These are phyloP conservation scores for Sphaerulina populicola DNA, from an alignment of 2,329 filamentous ascomycete genomes.

Conservation along the genomic window DNA sequence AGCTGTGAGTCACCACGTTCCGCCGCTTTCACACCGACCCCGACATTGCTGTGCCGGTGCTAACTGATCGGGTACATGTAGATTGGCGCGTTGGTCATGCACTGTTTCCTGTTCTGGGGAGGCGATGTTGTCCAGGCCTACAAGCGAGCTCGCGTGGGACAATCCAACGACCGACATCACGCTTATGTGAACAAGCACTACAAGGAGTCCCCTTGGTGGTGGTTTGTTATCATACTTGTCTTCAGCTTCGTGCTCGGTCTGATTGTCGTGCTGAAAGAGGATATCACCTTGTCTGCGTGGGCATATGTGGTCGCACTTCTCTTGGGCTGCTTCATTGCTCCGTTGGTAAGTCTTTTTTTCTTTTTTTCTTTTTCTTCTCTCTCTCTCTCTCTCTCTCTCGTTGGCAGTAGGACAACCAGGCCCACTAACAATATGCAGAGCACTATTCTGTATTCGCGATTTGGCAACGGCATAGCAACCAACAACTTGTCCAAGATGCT, in stretches of 20 bases:
- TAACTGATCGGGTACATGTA: constrained; percentile 31
- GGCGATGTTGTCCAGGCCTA: constrained; percentile 44
- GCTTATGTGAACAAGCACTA: constrained; percentile 47
- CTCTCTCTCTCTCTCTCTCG: too few relatives aligned
- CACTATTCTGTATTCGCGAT: constrained; percentile 32
- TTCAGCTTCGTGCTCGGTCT: constrained; percentile 28
- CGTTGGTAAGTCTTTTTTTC: constrained; percentile 36
- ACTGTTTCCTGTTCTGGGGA: constrained; percentile 50
- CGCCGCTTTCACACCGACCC: not conserved
- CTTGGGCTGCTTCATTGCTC: constrained; percentile 37
- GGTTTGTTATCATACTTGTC: constrained; percentile 29
- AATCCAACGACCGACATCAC: constrained; percentile 47
- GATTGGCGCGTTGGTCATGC: constrained; percentile 49
- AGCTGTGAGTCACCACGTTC: constrained; percentile 28
- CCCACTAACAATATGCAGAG: constrained; percentile 29
- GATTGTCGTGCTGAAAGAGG: constrained; percentile 27
- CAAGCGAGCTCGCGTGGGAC: constrained; percentile 40
- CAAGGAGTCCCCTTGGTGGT: constrained; percentile 41
- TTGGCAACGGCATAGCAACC: constrained; percentile 52
- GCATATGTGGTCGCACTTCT: constrained; percentile 27
- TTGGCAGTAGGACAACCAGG: not conserved
- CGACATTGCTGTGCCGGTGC: too few relatives aligned
- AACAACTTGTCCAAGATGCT: constrained; percentile 54
- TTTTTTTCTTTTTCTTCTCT: too few relatives aligned
- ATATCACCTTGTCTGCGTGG: constrained; percentile 31